Evolutionary conservation across 495 filamentous ascomycete species (phyloP).

Genomic region (Paragyromitra xinjiangensis): DNA sequence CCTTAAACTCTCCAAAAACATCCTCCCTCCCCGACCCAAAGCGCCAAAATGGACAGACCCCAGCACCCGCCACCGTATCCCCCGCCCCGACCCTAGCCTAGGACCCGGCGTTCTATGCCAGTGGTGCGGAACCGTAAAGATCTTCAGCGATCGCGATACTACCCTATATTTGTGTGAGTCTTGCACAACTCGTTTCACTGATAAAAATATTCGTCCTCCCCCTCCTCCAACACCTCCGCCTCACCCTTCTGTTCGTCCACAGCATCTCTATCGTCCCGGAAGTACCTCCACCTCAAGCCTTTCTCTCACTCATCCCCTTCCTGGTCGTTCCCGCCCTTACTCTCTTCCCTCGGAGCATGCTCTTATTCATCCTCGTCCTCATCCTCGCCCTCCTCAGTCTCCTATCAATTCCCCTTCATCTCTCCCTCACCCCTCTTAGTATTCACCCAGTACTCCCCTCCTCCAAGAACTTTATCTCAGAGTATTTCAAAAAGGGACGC

Average conservation of each 20-base stretch:
- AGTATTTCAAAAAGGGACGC: neutral
- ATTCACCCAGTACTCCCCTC: neutral
- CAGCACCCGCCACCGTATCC: neutral
- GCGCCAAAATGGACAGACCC: slow-evolving; percentile 11
- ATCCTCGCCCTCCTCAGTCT: neutral
- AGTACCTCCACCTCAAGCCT: neutral
- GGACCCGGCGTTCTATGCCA: slow-evolving; percentile 26
- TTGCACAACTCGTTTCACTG: neutral
- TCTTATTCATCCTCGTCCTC: neutral
- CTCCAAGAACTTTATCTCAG: neutral
- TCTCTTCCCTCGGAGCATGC: neutral
- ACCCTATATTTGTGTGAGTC: slow-evolving; percentile 2
- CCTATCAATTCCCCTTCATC: neutral
- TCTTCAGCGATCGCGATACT: slow-evolving; percentile 19
- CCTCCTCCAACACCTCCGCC: neutral
- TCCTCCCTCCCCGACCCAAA: neutral
- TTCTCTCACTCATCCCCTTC: neutral
- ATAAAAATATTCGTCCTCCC: neutral
- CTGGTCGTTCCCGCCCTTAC: neutral
- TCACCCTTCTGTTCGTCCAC: neutral
- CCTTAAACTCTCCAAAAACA: neutral
- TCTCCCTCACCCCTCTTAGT: neutral
- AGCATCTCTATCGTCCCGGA: neutral
- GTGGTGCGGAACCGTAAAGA: slow-evolving; percentile 3
- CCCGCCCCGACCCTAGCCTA: slow-evolving; percentile 1